Evolutionary conservation across 805 yeast species (phyloP), one percentile per base, ranked within the genome.

Genomic region (Starmerella apis): DNA sequence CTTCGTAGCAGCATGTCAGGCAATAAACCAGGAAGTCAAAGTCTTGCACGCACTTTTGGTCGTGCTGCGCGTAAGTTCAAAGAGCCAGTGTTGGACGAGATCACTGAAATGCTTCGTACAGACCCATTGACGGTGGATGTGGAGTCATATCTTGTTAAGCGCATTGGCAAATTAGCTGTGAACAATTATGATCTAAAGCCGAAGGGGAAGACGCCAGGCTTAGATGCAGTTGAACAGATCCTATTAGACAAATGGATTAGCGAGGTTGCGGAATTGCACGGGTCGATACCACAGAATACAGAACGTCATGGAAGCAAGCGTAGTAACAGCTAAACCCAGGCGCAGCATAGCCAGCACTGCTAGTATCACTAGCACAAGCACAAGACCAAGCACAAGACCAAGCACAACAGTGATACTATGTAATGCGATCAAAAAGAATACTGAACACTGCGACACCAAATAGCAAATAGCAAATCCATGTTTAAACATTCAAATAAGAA

Each of bases 71-170:
- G 52, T 14, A 57, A 56, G 46, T 60, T 56, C 54, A 32, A 49
- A n/a, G 62, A 60, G 42, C 61, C 57, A 3, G 45, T 49, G 0
- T 48, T 60, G n/a, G 57, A 47, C 9, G 62, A 59, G 31, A 52
- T 60, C 48, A 49, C 58, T 7, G 59, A 56, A 6, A 47, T 56
- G 30, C 51, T 60, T 28, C 53, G 57, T 2, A 31, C 57, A 9
- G 63, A 59, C 44, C 62, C 62, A 18, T 50, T 55, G 9, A 55
- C 62, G 1, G 54, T 54, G n/a, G 58, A 50, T 13, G 57, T 51
- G 2, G 63, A 60, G 41, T 33, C 27, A 39, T 60, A 60, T 22
- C 47, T 60, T 8, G 52, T 60, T 43, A 49, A 50, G 30, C 55
- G 58, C 20, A 51, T 60, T 27, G 56, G 57, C 43, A 45, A 45